Evolutionary conservation across 2,329 filamentous ascomycete genomes (phyloP).

Genomic region (Rugonectria rugulosa): DNA sequence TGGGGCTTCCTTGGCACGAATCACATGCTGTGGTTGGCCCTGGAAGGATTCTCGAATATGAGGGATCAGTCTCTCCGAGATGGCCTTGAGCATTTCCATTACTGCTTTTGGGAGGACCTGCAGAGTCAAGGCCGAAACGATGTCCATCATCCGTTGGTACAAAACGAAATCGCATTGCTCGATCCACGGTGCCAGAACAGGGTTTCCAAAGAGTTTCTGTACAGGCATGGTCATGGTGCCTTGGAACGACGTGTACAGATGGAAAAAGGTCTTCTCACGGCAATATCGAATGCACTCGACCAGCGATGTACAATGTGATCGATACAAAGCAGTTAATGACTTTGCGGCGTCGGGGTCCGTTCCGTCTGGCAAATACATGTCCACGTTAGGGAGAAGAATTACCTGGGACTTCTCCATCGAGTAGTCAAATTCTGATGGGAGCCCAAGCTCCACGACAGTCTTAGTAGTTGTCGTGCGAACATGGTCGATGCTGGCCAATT

Average conservation of each 20-base stretch:
- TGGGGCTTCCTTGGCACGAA: slow-evolving; percentile 86
- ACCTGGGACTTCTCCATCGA: slow-evolving; percentile 67
- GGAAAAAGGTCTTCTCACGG: slow-evolving; percentile 96
- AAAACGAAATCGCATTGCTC: slow-evolving; percentile 94
- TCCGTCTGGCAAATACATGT: slow-evolving; percentile 78
- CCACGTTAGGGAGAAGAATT: slow-evolving; percentile 85
- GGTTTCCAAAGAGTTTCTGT: slow-evolving; percentile 86
- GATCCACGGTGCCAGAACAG: slow-evolving; percentile 87
- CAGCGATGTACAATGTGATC: slow-evolving; percentile 92
- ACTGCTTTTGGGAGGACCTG: slow-evolving; percentile 91
- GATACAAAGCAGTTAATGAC: slow-evolving; percentile 85
- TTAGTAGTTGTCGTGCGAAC: slow-evolving; percentile 65
- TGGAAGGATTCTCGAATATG: slow-evolving; percentile 89
- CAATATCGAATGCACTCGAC: slow-evolving; percentile 96
- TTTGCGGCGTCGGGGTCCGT: slow-evolving; percentile 89
- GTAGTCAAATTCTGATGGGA: slow-evolving; percentile 65
- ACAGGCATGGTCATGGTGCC: slow-evolving; percentile 97
- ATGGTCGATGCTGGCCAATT: slow-evolving; percentile 64
- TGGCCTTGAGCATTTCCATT: slow-evolving; percentile 84
- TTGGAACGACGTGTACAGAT: slow-evolving; percentile 93
- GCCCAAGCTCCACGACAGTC: slow-evolving; percentile 65
- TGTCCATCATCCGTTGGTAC: slow-evolving; percentile 96
- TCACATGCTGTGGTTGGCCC: slow-evolving; percentile 83
- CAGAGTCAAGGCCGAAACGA: slow-evolving; percentile 85
- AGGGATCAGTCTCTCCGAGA: slow-evolving; percentile 79